These are phyloP conservation scores for Diplodia sapinea DNA, from an alignment of 2,329 filamentous ascomycete species.

Conservation along the genomic window DNA sequence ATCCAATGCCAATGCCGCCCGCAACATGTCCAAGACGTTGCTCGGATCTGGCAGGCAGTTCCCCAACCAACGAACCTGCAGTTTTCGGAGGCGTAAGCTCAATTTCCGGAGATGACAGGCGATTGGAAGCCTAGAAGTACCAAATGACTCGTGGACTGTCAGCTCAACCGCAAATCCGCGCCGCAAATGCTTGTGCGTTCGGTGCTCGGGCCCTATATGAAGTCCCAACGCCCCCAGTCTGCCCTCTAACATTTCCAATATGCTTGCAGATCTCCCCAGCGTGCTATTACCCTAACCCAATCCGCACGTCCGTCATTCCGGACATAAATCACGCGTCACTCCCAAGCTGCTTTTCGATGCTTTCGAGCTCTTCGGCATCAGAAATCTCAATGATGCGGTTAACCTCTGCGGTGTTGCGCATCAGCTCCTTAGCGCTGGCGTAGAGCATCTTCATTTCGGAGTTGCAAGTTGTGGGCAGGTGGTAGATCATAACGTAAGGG, in stretches of 20 bases:
- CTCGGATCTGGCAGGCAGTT: neutral
- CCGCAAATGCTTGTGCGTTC: slow-evolving; percentile 7
- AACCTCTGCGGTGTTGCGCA: slow-evolving; percentile 93
- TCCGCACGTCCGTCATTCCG: neutral
- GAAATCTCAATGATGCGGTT: slow-evolving; percentile 85
- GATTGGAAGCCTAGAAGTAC: neutral
- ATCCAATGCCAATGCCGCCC: neutral
- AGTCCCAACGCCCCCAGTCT: slow-evolving; percentile 8
- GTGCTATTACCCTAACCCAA: neutral
- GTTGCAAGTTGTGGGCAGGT: slow-evolving; percentile 91
- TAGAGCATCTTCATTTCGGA: slow-evolving; percentile 89
- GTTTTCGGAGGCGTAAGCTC: neutral
- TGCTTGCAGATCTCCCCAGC: neutral
- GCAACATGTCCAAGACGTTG: neutral
- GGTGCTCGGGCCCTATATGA: neutral
- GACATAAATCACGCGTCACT: slow-evolving; percentile 30
- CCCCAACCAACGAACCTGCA: neutral
- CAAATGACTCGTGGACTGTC: neutral
- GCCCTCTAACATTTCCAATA: neutral
- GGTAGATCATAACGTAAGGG: slow-evolving; percentile 94
- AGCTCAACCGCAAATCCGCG: neutral
- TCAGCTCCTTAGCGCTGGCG: slow-evolving; percentile 92
- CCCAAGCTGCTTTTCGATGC: slow-evolving; percentile 73
- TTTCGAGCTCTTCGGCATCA: slow-evolving; percentile 77
- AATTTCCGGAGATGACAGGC: neutral